A percentile compares a stretch with the other conserved stretches of the same genome.
Conservation (phyloP, 768 basidiomycete genomes). For the Pisolithus microcarpus region DNA sequence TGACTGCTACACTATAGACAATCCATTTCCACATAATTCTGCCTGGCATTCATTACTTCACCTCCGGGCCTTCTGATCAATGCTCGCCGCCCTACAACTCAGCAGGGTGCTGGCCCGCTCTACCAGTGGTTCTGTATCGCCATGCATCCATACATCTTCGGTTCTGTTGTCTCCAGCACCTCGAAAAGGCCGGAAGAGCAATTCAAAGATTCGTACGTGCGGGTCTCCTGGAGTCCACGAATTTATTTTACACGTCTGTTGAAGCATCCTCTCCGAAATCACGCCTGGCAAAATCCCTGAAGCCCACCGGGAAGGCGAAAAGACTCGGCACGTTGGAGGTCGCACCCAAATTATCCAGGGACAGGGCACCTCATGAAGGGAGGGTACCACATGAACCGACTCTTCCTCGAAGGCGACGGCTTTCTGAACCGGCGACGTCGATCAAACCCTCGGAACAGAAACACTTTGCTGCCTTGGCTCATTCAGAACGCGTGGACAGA, state of each 20-base stretch:
- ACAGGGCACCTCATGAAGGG: slow-evolving; percentile 13
- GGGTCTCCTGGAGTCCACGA: background rate
- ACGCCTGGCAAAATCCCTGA: slow-evolving; percentile 22
- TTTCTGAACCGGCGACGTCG: background rate
- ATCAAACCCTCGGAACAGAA: slow-evolving; percentile 1
- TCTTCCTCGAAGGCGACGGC: background rate
- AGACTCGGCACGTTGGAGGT: slow-evolving; percentile 21
- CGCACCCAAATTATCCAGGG: slow-evolving; percentile 13
- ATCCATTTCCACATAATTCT: background rate
- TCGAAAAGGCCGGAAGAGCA: slow-evolving; percentile 10
- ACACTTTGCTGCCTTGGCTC: slow-evolving; percentile 6
- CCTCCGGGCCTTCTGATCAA: background rate
- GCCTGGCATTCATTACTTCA: too few species aligned
- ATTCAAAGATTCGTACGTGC: slow-evolving; percentile 10
- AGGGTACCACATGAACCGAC: slow-evolving; percentile 4
- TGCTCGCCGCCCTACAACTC: background rate
- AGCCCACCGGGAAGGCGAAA: slow-evolving; percentile 21
- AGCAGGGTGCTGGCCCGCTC: slow-evolving; percentile 3
- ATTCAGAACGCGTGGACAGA: slow-evolving; percentile 7
- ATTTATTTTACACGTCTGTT: background rate
- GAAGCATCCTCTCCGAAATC: slow-evolving; percentile 19
- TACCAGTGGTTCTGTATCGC: background rate
- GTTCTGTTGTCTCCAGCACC: slow-evolving; percentile 6
- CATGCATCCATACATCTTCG: slow-evolving; percentile 8
- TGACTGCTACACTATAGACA: too few species aligned